Evolutionary conservation across 768 basidiomycete species (phyloP).

Genomic region (Lentinula aciculospora): DNA sequence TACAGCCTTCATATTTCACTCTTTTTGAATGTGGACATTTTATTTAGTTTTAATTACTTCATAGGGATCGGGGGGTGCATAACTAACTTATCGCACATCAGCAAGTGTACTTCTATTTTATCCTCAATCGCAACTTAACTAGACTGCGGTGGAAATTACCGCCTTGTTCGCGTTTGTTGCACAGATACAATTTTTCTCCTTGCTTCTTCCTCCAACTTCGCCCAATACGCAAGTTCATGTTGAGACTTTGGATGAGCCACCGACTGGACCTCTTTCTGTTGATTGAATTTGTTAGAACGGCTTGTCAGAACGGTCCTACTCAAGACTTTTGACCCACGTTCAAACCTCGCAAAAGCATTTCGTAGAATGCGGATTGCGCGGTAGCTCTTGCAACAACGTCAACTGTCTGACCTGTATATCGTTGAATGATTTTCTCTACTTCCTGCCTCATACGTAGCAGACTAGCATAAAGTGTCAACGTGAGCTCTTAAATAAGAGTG

Average conservation of each 20-base stretch:
- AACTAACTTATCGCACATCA: background rate
- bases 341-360: conserved; percentile 67
- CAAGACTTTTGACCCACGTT: conserved; percentile 45
- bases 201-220: conserved; percentile 79
- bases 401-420: conserved; percentile 64
- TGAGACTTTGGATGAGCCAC: conserved; percentile 83
- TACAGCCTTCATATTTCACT: background rate
- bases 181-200: conserved; percentile 47
- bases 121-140: background rate
- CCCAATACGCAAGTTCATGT: conserved; percentile 83
- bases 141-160: background rate
- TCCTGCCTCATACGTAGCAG: conserved; percentile 83
- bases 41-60: background rate
- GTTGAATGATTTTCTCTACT: conserved; percentile 65
- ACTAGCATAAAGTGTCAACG: conserved; percentile 32
- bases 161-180: conserved; percentile 20
- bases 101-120: too few species aligned
- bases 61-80: background rate
- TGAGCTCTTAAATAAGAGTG: background rate
- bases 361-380: conserved; percentile 69
- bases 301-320: background rate
- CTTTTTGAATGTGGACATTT: background rate
- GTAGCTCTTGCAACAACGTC: conserved; percentile 60
- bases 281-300: background rate
- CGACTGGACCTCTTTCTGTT: conserved; percentile 59